Conservation (phyloP, 345 rosid genomes). For the Pistacia integerrima region DNA sequence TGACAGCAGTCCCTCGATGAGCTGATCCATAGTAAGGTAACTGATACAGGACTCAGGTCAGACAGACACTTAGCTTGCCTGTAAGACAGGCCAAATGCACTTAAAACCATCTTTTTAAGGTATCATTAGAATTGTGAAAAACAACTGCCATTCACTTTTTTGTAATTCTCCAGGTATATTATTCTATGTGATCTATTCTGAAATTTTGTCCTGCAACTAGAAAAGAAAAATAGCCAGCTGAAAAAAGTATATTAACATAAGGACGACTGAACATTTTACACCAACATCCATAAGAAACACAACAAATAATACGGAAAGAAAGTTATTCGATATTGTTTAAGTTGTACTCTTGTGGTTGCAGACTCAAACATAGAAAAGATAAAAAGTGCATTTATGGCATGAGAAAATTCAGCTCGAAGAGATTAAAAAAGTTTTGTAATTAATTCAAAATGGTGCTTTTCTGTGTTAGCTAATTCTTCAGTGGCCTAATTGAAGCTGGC, state of each 20-base stretch:
- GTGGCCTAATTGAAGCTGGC: not conserved
- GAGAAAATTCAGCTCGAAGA: not conserved
- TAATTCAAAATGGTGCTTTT: not conserved
- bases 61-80: not conserved
- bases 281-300: not conserved
- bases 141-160: not conserved
- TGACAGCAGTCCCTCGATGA: not conserved
- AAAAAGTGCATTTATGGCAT: no score
- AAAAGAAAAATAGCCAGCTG: not conserved
- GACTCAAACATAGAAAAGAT: no score
- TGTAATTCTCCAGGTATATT: conserved; percentile 1
- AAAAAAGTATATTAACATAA: not conserved
- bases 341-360: no score
- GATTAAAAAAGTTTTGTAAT: not conserved
- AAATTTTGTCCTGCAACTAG: not conserved
- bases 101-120: not conserved
- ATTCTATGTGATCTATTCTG: not conserved
- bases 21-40: not conserved
- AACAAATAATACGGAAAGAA: no score
- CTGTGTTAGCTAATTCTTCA: not conserved
- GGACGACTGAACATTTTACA: not conserved
- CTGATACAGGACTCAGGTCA: not conserved
- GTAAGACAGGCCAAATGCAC: not conserved
- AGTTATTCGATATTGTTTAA: no score
- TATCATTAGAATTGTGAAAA: not conserved